A percentile compares a stretch with the other conserved stretches of the same genome.
These are phyloP conservation scores for Alternaria postmessia DNA, from an alignment of 2,329 filamentous ascomycete genomes.

Conservation along the genomic window DNA sequence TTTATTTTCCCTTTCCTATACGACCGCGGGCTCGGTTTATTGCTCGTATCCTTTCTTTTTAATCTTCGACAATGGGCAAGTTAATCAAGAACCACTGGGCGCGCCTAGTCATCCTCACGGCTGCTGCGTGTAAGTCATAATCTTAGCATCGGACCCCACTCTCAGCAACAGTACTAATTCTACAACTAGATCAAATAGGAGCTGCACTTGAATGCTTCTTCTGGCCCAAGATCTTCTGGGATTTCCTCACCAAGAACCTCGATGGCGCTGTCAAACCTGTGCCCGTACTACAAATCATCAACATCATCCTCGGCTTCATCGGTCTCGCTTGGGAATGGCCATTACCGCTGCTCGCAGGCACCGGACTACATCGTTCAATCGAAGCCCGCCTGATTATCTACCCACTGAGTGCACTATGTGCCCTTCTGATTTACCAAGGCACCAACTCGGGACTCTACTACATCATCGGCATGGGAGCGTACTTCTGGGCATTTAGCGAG, in stretches of 20 bases:
- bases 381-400: slow-evolving; percentile 84
- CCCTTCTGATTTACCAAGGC: slow-evolving; percentile 85
- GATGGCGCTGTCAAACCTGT: slow-evolving; percentile 85
- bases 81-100: slow-evolving; percentile 99
- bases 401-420: slow-evolving; percentile 77
- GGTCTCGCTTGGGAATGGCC: slow-evolving; percentile 94
- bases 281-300: slow-evolving; percentile 89
- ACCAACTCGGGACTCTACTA: slow-evolving; percentile 95
- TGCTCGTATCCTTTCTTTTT: slow-evolving; percentile 41
- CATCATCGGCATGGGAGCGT: slow-evolving; percentile 81
- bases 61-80: slow-evolving; percentile 75
- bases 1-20: slow-evolving; percentile 24
- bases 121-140: slow-evolving; percentile 71
- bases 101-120: slow-evolving; percentile 88
- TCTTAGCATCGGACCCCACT: not conserved
- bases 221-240: slow-evolving; percentile 99
- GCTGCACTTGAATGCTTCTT: slow-evolving; percentile 89
- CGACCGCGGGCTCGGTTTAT: slow-evolving; percentile 41
- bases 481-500: slow-evolving; percentile 97
- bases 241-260: slow-evolving; percentile 90
- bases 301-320: slow-evolving; percentile 80
- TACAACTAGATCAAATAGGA: slow-evolving; percentile 76
- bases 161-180: slow-evolving; percentile 10
- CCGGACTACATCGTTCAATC: slow-evolving; percentile 82
- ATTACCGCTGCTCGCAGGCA: slow-evolving; percentile 75